Percentiles rank a stretch among this genome's conserved stretches.
Conservation (phyloP, 73 alveolate genomes). For the Paramecium caudatum region DNA sequence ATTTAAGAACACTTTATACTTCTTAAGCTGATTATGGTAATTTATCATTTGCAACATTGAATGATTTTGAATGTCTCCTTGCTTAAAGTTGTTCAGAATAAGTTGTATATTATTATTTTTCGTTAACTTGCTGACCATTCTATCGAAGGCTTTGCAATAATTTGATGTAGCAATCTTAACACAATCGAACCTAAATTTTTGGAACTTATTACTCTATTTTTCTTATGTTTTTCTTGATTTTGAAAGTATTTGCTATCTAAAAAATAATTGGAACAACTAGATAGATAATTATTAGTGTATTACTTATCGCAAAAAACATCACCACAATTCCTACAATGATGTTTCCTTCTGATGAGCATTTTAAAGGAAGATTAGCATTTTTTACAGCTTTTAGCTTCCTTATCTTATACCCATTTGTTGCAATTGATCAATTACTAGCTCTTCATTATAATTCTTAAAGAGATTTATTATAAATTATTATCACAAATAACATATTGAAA, state of each 20-base stretch:
- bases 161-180: not conserved
- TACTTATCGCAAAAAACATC: constrained; percentile 54
- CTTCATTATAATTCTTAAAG: not conserved
- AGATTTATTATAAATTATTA: not conserved
- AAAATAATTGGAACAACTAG: constrained; percentile 50
- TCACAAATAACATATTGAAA: too few relatives aligned
- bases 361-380: not conserved
- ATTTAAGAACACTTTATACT: constrained; percentile 17
- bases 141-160: not conserved
- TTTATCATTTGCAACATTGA: not conserved
- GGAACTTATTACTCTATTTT: not conserved
- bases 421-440: not conserved
- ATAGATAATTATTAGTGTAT: too few relatives aligned
- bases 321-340: constrained; percentile 66
- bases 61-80: constrained; percentile 54
- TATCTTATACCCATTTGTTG: constrained; percentile 56
- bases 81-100: not conserved
- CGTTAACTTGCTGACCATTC: not conserved
- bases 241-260: not conserved
- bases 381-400: constrained; percentile 42
- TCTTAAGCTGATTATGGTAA: constrained; percentile 40
- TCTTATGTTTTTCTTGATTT: not conserved
- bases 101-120: not conserved
- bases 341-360: constrained; percentile 23
- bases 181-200: constrained; percentile 10